These are phyloP conservation scores for Cordyceps pruinosa DNA, from an alignment of 2,329 filamentous ascomycete genomes.

Conservation along the genomic window DNA sequence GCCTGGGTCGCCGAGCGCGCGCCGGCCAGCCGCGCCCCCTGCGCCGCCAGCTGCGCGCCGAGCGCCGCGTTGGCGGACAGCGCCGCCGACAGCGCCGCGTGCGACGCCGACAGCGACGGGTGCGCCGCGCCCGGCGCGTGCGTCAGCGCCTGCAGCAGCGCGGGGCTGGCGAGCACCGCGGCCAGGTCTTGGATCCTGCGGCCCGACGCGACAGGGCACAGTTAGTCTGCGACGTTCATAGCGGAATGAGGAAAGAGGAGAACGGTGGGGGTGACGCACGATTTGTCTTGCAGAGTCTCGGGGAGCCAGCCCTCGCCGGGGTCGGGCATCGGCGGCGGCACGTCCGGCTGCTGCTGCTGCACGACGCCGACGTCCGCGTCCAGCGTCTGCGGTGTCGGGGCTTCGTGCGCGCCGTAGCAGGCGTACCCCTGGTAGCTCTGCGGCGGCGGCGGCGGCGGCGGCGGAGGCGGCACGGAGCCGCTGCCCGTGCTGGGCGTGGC, in stretches of 20 bases:
- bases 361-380: slow-evolving; percentile 17
- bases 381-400: slow-evolving; percentile 12
- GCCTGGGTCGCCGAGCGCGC: slow-evolving; percentile 69
- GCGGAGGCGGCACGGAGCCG: slow-evolving; percentile 37
- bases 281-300: slow-evolving; percentile 68
- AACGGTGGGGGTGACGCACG: slow-evolving; percentile 47
- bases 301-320: slow-evolving; percentile 74
- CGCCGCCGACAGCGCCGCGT: slow-evolving; percentile 55
- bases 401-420: slow-evolving; percentile 3
- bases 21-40: slow-evolving; percentile 50
- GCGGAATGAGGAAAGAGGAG: background rate
- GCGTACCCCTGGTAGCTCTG: slow-evolving; percentile 22
- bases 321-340: slow-evolving; percentile 40
- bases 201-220: no score
- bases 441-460: slow-evolving; percentile 18
- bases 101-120: slow-evolving; percentile 60
- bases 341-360: slow-evolving; percentile 17
- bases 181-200: slow-evolving; percentile 71
- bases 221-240: background rate
- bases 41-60: slow-evolving; percentile 53
- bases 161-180: slow-evolving; percentile 55
- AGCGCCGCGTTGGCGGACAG: slow-evolving; percentile 67
- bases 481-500: slow-evolving; percentile 54
- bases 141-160: slow-evolving; percentile 68
- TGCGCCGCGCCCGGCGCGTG: slow-evolving; percentile 61